Evolutionary conservation across 148 eudicot species (phyloP), one percentile per base, ranked within the genome.

Genomic region (Diospyros kaki): DNA sequence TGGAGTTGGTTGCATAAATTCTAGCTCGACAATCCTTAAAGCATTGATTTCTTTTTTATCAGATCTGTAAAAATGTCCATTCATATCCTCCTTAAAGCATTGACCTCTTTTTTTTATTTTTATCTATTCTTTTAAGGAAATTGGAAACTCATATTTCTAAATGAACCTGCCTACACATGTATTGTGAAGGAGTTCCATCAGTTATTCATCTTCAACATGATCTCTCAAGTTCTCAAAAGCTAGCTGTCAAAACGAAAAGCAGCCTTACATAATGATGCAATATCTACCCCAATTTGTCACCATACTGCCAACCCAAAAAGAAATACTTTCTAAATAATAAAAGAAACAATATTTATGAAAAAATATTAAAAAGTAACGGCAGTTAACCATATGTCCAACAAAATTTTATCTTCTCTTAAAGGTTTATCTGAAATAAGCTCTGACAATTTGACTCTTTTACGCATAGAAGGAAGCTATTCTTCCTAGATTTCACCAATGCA

Each of bases 181-280:
- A 65, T 53, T 14, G 68, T 65, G 51, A 28, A 65, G 14, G 68
- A 65, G 10, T 43, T 65, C 51, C 68, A 65, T 28, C 68, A 64
- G 17, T 64, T 42, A 64, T 43, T 18, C 52, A 64, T 41, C 18
- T 65, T 44, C 28, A 43, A 10, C 28, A 15, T 13, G 28, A 62
- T 10, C 43, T 64, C 44, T 18, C 14, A 39, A 62, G 28, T 41
- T 14, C 14, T 61, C 9, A 61, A 0, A 61, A 10, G 9, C 11
- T 41, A 28, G 28, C 28, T 38, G 64, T 61, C 28, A 61, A 62
- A 62, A 40, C 2, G 9, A 63, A 40, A 43, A 12, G 12, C 65
- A 28, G 28, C 28, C 28, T 28, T 28, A 0, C 28, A 28, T 28
- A 28, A 28, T 28, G 28, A 28, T 28, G 28, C 28, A 28, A 28